These are phyloP conservation scores for Alternaria burnsii DNA, from an alignment of 2,329 filamentous ascomycete genomes.

Conservation along the genomic window DNA sequence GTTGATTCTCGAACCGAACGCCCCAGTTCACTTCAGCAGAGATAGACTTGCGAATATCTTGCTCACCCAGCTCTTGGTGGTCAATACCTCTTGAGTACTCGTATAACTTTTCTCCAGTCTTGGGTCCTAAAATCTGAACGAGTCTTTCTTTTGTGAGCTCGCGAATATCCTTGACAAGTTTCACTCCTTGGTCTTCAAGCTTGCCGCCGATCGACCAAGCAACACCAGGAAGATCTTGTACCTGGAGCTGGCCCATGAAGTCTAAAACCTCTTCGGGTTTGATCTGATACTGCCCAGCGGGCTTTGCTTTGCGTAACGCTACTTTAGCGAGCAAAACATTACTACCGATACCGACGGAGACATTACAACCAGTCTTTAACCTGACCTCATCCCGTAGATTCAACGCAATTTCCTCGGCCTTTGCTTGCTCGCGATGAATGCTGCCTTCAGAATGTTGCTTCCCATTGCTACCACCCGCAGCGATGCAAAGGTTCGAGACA, in stretches of 20 bases:
- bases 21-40: constrained; percentile 99
- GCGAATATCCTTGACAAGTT: constrained; percentile 82
- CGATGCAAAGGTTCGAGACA: constrained; percentile 74
- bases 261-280: constrained; percentile 80
- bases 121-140: constrained; percentile 78
- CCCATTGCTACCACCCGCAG: constrained; percentile 72
- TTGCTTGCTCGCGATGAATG: constrained; percentile 79
- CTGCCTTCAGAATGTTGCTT: constrained; percentile 71
- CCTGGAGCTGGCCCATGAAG: constrained; percentile 78
- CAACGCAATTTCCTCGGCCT: constrained; percentile 75
- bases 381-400: constrained; percentile 75
- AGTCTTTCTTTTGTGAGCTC: constrained; percentile 79
- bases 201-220: constrained; percentile 88
- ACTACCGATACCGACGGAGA: constrained; percentile 89
- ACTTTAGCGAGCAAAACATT: constrained; percentile 94
- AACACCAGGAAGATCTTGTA: constrained; percentile 88
- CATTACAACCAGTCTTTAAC: constrained; percentile 79
- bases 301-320: constrained; percentile 89
- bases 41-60: constrained; percentile 87
- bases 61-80: constrained; percentile 82
- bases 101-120: constrained; percentile 89
- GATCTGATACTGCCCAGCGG: constrained; percentile 89
- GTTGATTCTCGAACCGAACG: constrained; percentile 89
- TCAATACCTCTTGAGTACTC: constrained; percentile 93
- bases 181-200: constrained; percentile 85